A percentile compares a stretch with the other conserved stretches of the same genome.
These are phyloP conservation scores for Coix lacrymajobi DNA, from an alignment of 176 grass and related monocot genomes.

Conservation along the genomic window DNA sequence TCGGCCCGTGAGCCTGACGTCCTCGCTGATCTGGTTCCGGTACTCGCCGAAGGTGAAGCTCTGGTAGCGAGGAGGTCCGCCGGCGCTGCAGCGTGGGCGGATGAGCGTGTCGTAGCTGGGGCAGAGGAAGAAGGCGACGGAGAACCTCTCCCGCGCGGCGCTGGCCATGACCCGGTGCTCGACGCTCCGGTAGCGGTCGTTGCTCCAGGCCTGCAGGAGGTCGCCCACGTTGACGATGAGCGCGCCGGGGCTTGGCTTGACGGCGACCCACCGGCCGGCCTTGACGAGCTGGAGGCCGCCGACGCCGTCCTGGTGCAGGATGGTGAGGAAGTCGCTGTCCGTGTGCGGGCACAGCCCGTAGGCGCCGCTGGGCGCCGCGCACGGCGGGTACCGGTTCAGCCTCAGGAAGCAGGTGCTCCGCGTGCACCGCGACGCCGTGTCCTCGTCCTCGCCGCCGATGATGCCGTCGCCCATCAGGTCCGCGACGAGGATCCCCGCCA, in stretches of 20 bases:
- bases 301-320: conserved; percentile 55
- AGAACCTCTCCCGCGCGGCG: conserved; percentile 47
- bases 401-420: conserved; percentile 59
- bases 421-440: neutral
- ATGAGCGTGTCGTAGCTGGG: conserved; percentile 53
- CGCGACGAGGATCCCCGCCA: conserved; percentile 38
- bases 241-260: conserved; percentile 37
- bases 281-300: conserved; percentile 60
- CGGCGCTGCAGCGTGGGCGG: neutral
- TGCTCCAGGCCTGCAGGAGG: conserved; percentile 55
- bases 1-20: conserved; percentile 47
- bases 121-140: conserved; percentile 69
- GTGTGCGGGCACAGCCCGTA: conserved; percentile 75
- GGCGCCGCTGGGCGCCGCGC: conserved; percentile 19
- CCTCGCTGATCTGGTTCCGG: conserved; percentile 47
- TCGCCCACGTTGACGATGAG: conserved; percentile 84
- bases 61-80: conserved; percentile 12
- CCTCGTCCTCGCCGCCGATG: neutral
- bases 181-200: conserved; percentile 11
- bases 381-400: conserved; percentile 75
- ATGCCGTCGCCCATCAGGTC: neutral
- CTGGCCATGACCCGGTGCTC: conserved; percentile 66
- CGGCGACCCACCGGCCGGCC: conserved; percentile 47
- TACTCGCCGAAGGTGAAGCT: conserved; percentile 85
- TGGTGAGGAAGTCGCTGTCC: conserved; percentile 78